Evolutionary conservation across 129 eudicot species (phyloP).

Genomic region (Chrysanthemum makinoi): DNA sequence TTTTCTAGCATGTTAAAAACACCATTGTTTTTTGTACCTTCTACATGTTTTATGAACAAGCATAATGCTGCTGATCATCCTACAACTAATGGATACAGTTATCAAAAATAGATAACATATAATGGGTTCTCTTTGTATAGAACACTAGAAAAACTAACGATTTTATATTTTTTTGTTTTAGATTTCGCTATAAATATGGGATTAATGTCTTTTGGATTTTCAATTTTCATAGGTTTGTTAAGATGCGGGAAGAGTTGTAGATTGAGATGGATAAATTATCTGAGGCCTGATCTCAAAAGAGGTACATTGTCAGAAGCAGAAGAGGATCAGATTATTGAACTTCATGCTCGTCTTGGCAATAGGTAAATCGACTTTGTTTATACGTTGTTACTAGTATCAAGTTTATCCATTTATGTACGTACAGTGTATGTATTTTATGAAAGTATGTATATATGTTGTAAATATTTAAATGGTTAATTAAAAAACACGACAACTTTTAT

Average conservation of each 20-base stretch:
- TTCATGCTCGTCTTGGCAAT: conserved; percentile 80
- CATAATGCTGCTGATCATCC: too few relatives aligned
- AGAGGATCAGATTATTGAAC: conserved; percentile 67
- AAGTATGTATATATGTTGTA: too few relatives aligned
- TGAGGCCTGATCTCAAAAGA: conserved; percentile 81
- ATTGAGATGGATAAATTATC: conserved; percentile 77
- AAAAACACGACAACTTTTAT: too few relatives aligned
- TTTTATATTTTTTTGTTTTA: not conserved
- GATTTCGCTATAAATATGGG: not conserved
- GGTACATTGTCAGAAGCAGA: conserved; percentile 61
- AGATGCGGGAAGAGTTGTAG: conserved; percentile 90
- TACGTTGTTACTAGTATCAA: not conserved
- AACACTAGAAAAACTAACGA: too few relatives aligned
- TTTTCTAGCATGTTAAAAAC: not conserved
- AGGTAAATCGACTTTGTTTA: conserved; percentile 40
- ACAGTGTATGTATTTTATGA: too few relatives aligned
- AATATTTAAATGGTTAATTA: not conserved
- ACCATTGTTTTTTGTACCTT: not conserved
- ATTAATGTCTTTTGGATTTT: not conserved
- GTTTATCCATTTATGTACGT: not conserved
- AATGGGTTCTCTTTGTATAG: too few relatives aligned
- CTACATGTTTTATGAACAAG: too few relatives aligned
- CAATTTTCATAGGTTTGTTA: conserved; percentile 43
- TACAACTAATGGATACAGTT: not conserved
- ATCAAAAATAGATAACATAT: too few relatives aligned